These are phyloP conservation scores for Tolypocladium ovalisporum DNA, from an alignment of 2,329 filamentous ascomycete species.

Conservation along the genomic window DNA sequence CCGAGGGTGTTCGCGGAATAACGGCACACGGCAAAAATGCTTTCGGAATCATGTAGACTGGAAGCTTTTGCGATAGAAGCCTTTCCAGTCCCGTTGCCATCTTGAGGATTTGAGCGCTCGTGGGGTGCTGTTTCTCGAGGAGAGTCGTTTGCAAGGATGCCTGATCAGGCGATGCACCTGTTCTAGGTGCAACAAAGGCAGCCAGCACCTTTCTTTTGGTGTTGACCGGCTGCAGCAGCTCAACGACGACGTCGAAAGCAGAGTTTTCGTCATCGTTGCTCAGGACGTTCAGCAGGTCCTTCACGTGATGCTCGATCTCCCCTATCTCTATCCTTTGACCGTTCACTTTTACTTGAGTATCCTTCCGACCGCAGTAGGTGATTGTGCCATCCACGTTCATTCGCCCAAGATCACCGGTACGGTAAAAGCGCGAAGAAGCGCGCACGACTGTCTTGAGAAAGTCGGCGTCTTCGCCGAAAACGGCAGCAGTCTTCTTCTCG, in stretches of 20 bases:
- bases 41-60: conserved; percentile 2
- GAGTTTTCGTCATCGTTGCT: not conserved
- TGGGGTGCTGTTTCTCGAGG: not conserved
- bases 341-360: conserved; percentile 2
- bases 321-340: conserved; percentile 2
- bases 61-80: not conserved
- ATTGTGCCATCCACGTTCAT: not conserved
- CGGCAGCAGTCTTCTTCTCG: not conserved
- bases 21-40: not conserved
- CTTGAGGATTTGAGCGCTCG: not conserved
- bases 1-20: not conserved
- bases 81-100: not conserved
- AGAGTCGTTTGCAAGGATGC: not conserved
- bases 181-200: not conserved
- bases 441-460: not conserved
- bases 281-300: not conserved
- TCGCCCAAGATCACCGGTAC: conserved; percentile 1
- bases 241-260: not conserved
- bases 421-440: not conserved
- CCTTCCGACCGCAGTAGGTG: not conserved
- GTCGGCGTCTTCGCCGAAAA: not conserved
- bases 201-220: not conserved
- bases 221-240: not conserved
- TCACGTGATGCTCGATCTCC: conserved; percentile 1
- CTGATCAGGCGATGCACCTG: not conserved